Evolutionary conservation across 225 moss, liverwort and hornwort species (phyloP).

Genomic region (Anthoceros angustus): DNA sequence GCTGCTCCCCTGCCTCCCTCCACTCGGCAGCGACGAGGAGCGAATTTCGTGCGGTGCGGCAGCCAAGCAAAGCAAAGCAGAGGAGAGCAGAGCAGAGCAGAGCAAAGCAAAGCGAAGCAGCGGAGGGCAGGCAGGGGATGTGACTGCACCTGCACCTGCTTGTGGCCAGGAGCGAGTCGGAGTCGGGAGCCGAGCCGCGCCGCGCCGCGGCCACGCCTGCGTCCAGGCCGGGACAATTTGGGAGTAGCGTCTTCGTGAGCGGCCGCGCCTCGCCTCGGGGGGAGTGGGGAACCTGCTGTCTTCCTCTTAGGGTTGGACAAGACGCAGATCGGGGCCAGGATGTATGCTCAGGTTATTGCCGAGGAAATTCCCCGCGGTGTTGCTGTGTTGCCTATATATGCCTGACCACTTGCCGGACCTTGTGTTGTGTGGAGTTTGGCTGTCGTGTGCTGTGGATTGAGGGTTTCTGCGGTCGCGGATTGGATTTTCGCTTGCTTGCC

Average conservation of each 20-base stretch:
- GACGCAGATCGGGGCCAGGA: neutral
- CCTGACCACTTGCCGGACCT: neutral
- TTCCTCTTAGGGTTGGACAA: neutral
- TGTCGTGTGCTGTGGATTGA: neutral
- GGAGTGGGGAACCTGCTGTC: neutral
- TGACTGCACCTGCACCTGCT: too few species aligned
- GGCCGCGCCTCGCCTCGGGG: neutral
- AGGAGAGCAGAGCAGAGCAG: too few species aligned
- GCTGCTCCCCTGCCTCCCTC: too few species aligned
- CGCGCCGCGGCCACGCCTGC: too few species aligned
- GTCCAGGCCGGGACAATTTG: too few species aligned
- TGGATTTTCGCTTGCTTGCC: neutral
- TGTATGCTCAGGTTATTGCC: constrained; percentile 3
- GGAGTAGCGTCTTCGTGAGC: neutral
- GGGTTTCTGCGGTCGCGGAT: constrained; percentile 4
- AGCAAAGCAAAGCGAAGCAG: too few species aligned
- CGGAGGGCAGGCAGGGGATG: too few species aligned
- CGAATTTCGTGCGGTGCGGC: too few species aligned
- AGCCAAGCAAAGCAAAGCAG: too few species aligned
- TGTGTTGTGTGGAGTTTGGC: neutral
- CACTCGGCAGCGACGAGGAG: too few species aligned
- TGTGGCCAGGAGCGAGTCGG: too few species aligned
- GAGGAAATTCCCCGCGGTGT: constrained; percentile 2
- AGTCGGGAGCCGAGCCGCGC: too few species aligned
- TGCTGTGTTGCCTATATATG: neutral